Evolutionary conservation across 208 protist species (phyloP), one percentile per base, ranked within the genome.

Genomic region (Acanthamoeba pearcei): DNA sequence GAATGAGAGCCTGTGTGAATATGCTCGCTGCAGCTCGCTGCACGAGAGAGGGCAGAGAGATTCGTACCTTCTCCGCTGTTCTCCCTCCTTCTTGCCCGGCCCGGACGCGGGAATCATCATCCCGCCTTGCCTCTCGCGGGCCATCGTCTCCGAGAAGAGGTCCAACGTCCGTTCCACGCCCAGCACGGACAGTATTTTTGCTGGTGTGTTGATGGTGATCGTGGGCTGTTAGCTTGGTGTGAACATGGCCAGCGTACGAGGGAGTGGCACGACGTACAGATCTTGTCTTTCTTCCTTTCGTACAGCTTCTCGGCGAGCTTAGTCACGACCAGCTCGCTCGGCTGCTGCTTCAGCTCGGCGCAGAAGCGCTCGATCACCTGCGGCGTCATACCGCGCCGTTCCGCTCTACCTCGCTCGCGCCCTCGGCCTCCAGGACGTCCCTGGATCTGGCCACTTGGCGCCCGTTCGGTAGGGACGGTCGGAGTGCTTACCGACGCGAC

Each of bases 271-370:
- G 13, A 13, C 66, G 12, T 53, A 82, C 74, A 35, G 17, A 82
- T 82, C 19, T 82, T 82, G 17, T 49, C 38, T 13, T n/a, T 22
- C 42, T 82, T 82, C 38, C 15, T 22, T 22, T 82, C 74, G 74
- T 82, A 38, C 74, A 82, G 38, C 22, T 29, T 13, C 22, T 82
- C 74, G 32, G 74, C 32, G 38, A 82, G 42, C 74, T 82, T 82
- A 10, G 42, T 29, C 51, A 22, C 74, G 1, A 53, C 74, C 42
- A 22, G 27, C 19, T 53, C 29, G 15, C 10, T 82, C 6, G 74
- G 38, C 10, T 53, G 38, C 42, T 74, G 27, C 29, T 19, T 49
- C 15, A 82, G 32, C 29, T 82, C 17, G 6, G 12, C 38, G 42
- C 74, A 82, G 42, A 82, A n/a, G 24, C 12, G 38, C 5, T n/a